Evolutionary conservation across 148 eudicot genomes (phyloP), one percentile per base, ranked within the genome.

Genomic region (Cornus kousa): DNA sequence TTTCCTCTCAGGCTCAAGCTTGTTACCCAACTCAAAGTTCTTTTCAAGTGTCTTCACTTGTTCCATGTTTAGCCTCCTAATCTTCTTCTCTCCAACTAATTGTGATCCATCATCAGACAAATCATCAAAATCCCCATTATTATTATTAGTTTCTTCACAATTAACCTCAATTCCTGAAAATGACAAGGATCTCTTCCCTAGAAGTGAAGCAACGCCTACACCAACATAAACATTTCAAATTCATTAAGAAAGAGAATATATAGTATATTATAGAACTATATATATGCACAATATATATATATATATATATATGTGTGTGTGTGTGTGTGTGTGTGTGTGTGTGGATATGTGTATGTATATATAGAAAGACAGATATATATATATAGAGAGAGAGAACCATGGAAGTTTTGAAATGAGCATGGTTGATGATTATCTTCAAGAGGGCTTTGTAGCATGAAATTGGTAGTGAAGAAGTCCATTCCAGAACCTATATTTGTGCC

Each of bases 1-100:
- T 89, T 96, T 96, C 74, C 98, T 86, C 60, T 96, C 98, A 53
- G 99, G 99, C 77, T 96, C 99, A 64, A 96, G 97, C 85, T 94
- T 96, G 81, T 94, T 94, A 0, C 94, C 99, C 64, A 91, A 76
- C 82, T 96, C 97, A 80, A 96, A 96, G 81, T 86, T 96, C 85
- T 89, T 96, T 82, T 96, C 99, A 14, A 96, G 95, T 8, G 97
- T 91, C 70, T 84, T 96, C 24, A 96, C 97, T 88, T 96, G 99
- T 80, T 94, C 97, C 92, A 91, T 87, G 83, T 90, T 96, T 23
- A 96, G 85, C 71, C 99, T 88, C 81, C 98, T 92, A 0, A 43
- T 43, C 85, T 96, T 93, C 83, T 90, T 92, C 82, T 90, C 98
- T 32, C 97, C 95, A 3, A 57, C 67, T 0, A 43, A 43, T 68